These are phyloP conservation scores for Cercospora janseana DNA, from an alignment of 2,329 filamentous ascomycete genomes.

Conservation along the genomic window DNA sequence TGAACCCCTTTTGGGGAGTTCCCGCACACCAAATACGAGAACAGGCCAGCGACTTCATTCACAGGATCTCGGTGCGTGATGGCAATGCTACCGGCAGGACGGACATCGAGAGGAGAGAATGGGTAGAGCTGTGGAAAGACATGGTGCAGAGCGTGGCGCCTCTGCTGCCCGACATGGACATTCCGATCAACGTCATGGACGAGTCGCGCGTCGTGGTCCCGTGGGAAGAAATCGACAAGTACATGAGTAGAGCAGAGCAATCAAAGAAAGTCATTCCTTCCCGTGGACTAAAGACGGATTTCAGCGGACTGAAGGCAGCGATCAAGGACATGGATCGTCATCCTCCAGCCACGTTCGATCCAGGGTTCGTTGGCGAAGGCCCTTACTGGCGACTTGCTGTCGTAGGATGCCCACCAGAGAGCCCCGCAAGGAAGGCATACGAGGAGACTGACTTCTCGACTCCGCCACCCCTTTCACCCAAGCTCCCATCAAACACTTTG, in stretches of 20 bases:
- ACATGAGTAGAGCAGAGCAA: conserved; percentile 38
- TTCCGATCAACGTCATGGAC: conserved; percentile 52
- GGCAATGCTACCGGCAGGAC: conserved; percentile 38
- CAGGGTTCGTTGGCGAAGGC: conserved; percentile 35
- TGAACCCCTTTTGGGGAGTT: conserved; percentile 52
- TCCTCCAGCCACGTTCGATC: conserved; percentile 32
- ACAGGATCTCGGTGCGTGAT: conserved; percentile 44
- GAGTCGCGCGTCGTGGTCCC: conserved; percentile 49
- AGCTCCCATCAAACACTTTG: conserved; percentile 37
- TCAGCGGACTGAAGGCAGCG: conserved; percentile 30
- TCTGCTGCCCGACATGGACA: conserved; percentile 47
- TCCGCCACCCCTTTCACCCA: conserved; percentile 37
- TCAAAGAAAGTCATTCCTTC: conserved; percentile 34
- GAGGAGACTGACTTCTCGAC: conserved; percentile 41
- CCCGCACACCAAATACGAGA: conserved; percentile 43
- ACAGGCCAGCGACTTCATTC: conserved; percentile 41
- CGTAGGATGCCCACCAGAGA: conserved; percentile 43
- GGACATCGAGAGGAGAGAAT: conserved; percentile 33
- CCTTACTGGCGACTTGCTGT: conserved; percentile 47
- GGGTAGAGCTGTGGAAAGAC: conserved; percentile 45
- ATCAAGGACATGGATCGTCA: conserved; percentile 32
- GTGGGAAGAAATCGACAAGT: conserved; percentile 46
- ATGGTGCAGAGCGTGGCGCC: conserved; percentile 41
- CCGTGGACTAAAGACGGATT: conserved; percentile 35
- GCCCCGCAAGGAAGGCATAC: conserved; percentile 39